Evolutionary conservation across 306 rosid species (phyloP).

Genomic region (Begonia masoniana): DNA sequence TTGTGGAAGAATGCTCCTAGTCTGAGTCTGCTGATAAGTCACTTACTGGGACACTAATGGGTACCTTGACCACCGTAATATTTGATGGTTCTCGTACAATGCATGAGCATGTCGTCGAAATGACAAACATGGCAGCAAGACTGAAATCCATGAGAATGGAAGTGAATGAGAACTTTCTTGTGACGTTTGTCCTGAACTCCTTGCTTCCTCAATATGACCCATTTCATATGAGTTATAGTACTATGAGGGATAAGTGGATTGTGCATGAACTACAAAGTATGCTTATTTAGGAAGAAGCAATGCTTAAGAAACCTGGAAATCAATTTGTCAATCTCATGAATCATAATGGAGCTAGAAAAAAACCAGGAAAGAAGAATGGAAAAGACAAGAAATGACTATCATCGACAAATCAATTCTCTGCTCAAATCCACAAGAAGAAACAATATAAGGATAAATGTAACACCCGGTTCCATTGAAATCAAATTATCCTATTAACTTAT

Average conservation of each 20-base stretch:
- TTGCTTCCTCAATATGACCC: slow-evolving; percentile 5
- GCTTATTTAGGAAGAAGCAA: not conserved
- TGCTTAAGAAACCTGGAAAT: too few species aligned
- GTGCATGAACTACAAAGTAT: slow-evolving; percentile 4
- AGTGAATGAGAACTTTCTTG: not conserved
- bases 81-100: too few species aligned
- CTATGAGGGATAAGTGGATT: not conserved
- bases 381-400: too few species aligned
- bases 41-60: not conserved
- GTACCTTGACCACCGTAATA: not conserved
- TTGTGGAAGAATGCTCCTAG: not conserved
- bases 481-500: too few species aligned
- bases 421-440: not conserved
- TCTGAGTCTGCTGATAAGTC: slow-evolving; percentile 1
- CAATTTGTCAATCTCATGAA: too few species aligned
- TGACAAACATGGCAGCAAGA: too few species aligned
- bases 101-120: too few species aligned
- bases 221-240: not conserved
- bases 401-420: not conserved
- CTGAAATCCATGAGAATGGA: too few species aligned
- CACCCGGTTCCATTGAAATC: too few species aligned
- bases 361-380: too few species aligned
- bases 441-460: too few species aligned
- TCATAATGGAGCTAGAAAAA: too few species aligned
- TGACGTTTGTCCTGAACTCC: not conserved